phyloP scores from a whole-genome alignment of 108 stramenopile genomes.

The Conticribra guillardii region DNA sequence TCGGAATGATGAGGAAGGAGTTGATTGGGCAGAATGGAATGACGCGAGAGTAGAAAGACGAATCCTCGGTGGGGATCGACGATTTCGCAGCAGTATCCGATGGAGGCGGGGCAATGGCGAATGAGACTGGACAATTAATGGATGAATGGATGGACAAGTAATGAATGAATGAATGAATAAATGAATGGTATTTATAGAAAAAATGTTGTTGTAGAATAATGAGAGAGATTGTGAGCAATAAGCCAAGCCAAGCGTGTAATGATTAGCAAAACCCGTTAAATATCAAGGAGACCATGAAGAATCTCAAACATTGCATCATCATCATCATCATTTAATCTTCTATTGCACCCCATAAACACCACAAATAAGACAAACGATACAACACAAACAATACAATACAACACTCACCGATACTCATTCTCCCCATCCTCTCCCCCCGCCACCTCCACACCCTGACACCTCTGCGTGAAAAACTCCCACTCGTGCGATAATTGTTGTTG shows the following conservation, averaged over 20 bases:
- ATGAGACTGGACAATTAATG: slow-evolving; percentile 26
- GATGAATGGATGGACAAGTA: background rate
- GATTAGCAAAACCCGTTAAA: no score
- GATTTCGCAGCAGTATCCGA: slow-evolving; percentile 79
- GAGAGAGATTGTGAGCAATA: no score
- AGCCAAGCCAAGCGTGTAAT: background rate
- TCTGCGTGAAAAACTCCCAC: slow-evolving; percentile 34
- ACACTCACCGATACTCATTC: no score
- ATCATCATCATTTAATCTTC: no score
- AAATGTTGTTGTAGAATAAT: slow-evolving; percentile 4
- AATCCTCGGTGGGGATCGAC: slow-evolving; percentile 46
- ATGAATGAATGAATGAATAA: background rate
- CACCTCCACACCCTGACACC: slow-evolving; percentile 39
- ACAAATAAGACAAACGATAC: no score
- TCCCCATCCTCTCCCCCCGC: slow-evolving; percentile 32
- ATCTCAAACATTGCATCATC: no score
- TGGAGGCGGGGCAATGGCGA: slow-evolving; percentile 35
- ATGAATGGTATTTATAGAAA: background rate
- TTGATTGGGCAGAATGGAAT: slow-evolving; percentile 72
- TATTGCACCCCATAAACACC: no score
- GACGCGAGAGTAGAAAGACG: slow-evolving; percentile 56
- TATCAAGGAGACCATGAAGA: no score
- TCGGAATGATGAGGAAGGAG: slow-evolving; percentile 48
- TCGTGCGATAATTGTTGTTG: no score
- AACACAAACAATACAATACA: background rate